A percentile compares a stretch with the other conserved stretches of the same genome.
These are phyloP conservation scores for Cubamyces lactineus DNA, from an alignment of 768 basidiomycete genomes.

Conservation along the genomic window DNA sequence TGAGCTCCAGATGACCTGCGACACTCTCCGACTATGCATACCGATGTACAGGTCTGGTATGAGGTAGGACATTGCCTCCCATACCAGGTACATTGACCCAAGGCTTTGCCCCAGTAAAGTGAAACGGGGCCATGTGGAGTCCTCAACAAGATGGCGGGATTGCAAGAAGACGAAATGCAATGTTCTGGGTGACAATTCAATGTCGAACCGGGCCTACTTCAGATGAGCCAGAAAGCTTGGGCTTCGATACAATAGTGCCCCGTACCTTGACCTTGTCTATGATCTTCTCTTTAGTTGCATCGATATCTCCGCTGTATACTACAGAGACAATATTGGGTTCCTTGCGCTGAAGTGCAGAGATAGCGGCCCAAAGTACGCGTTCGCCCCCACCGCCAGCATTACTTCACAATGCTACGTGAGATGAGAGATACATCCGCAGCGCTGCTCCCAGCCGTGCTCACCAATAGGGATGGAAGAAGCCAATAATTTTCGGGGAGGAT, in stretches of 20 bases:
- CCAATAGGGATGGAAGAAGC: conserved; percentile 98
- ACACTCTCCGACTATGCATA: conserved; percentile 37
- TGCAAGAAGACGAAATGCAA: conserved; percentile 84
- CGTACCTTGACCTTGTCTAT: conserved; percentile 77
- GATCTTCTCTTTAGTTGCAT: conserved; percentile 79
- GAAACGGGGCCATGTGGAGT: conserved; percentile 83
- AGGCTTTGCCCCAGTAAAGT: conserved; percentile 91
- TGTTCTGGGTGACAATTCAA: conserved; percentile 61
- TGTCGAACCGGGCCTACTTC: conserved; percentile 76
- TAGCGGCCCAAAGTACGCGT: conserved; percentile 91
- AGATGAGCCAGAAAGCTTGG: not conserved
- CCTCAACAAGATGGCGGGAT: conserved; percentile 75
- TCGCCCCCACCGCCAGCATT: conserved; percentile 98
- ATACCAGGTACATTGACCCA: conserved; percentile 82
- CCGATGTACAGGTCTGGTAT: conserved; percentile 93
- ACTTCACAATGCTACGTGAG: conserved; percentile 44
- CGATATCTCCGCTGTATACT: conserved; percentile 89
- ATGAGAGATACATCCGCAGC: conserved; percentile 25
- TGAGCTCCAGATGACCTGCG: not conserved
- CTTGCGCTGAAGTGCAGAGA: conserved; percentile 71
- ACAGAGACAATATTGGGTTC: conserved; percentile 69
- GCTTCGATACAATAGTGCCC: not conserved
- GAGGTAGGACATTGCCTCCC: conserved; percentile 78
- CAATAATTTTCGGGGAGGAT: conserved; percentile 52
- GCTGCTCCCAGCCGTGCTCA: conserved; percentile 39